Percentiles rank a stretch among this genome's conserved stretches.
phyloP scores from a whole-genome alignment of 148 eudicot genomes.

The Vaccinium corymbosum region DNA sequence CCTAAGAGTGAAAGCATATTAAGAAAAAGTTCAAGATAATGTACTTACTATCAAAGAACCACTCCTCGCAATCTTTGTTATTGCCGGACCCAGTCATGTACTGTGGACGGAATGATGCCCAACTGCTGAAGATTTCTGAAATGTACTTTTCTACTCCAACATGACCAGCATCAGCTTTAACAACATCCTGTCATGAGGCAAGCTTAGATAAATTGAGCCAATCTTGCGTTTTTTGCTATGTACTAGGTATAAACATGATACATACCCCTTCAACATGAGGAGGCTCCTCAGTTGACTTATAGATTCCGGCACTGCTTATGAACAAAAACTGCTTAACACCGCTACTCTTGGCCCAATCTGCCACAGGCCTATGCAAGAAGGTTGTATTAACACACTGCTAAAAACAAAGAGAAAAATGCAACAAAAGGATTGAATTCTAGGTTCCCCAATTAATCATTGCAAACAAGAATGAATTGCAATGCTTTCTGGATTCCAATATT shows the following conservation, averaged over 20 bases:
- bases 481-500: background rate
- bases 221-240: background rate
- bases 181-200: slow-evolving; percentile 52
- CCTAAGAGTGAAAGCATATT: background rate
- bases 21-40: background rate
- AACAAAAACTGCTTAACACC: slow-evolving; percentile 73
- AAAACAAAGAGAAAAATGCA: no score
- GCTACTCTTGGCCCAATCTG: slow-evolving; percentile 84
- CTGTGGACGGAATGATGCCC: slow-evolving; percentile 88
- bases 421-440: no score
- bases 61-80: slow-evolving; percentile 98
- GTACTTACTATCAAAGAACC: slow-evolving; percentile 92
- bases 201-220: background rate
- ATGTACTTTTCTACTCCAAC: slow-evolving; percentile 78
- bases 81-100: slow-evolving; percentile 96
- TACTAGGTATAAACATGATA: background rate
- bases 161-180: slow-evolving; percentile 81
- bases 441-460: background rate
- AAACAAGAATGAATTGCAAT: background rate
- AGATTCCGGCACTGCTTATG: slow-evolving; percentile 96
- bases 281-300: slow-evolving; percentile 85
- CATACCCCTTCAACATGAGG: slow-evolving; percentile 97
- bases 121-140: slow-evolving; percentile 51
- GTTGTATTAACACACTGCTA: slow-evolving; percentile 11
- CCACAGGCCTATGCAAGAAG: slow-evolving; percentile 64